phyloP scores from a whole-genome alignment of 2,329 filamentous ascomycete species.

The Trichoderma asperellum region DNA sequence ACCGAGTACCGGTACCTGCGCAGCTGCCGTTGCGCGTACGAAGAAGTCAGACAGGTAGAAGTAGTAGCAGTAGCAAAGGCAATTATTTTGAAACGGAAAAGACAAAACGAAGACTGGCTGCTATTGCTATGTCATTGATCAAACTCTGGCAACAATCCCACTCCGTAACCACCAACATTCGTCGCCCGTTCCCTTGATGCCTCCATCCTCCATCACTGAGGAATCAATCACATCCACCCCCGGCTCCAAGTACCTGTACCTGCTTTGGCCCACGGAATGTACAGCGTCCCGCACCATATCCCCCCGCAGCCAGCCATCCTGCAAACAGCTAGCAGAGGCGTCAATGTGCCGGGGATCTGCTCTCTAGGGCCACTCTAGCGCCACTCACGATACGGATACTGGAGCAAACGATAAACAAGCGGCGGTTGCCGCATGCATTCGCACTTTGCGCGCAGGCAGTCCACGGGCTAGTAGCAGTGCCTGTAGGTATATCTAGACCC shows the following conservation, averaged over 20 bases:
- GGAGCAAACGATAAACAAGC: slow-evolving; percentile 1
- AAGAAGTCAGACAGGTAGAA: neutral
- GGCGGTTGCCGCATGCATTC: slow-evolving; percentile 14
- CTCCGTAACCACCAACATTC: neutral
- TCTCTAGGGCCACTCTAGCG: slow-evolving; percentile 11
- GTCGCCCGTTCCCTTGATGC: neutral
- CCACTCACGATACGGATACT: slow-evolving; percentile 7
- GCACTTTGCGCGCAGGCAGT: neutral
- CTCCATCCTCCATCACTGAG: neutral
- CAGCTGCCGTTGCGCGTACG: neutral
- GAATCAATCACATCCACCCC: neutral
- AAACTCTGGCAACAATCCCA: neutral
- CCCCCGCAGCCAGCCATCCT: slow-evolving; percentile 20
- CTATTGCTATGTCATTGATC: neutral
- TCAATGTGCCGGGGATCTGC: slow-evolving; percentile 23
- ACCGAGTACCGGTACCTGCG: neutral
- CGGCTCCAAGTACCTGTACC: neutral
- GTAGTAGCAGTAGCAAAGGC: neutral
- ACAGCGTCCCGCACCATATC: neutral
- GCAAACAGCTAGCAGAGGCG: slow-evolving; percentile 25
- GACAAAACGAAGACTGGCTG: neutral
- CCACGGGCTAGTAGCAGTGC: neutral
- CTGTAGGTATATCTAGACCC: slow-evolving; percentile 1
- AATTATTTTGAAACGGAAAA: neutral
- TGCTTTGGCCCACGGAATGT: neutral